Percentiles rank a stretch among this genome's conserved stretches.
Conservation (phyloP, 176 grass and related monocot genomes). For the Carex scoparia region DNA sequence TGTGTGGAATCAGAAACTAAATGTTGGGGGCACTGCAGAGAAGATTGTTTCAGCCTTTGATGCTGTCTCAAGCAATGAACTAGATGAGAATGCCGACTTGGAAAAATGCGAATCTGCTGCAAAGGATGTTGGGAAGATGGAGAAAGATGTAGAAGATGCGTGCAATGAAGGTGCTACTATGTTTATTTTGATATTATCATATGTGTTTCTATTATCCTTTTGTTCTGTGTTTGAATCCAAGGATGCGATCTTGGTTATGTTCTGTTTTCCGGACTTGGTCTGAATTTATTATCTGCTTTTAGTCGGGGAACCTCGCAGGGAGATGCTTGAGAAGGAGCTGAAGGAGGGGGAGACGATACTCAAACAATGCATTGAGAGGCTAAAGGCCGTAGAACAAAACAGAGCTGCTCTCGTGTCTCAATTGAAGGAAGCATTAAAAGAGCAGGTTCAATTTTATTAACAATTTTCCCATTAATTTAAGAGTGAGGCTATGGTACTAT, state of each 20-base stretch:
- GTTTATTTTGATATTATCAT: slow-evolving; percentile 11
- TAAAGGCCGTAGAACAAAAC: slow-evolving; percentile 74
- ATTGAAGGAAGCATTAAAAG: slow-evolving; percentile 73
- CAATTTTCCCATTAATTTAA: neutral
- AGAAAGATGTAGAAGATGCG: slow-evolving; percentile 65
- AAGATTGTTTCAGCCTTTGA: slow-evolving; percentile 81
- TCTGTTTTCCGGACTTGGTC: slow-evolving; percentile 18
- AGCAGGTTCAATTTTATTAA: slow-evolving; percentile 51
- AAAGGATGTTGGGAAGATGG: slow-evolving; percentile 55
- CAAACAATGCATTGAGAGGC: slow-evolving; percentile 71
- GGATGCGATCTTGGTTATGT: neutral
- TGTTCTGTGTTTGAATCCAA: neutral
- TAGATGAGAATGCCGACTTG: slow-evolving; percentile 57
- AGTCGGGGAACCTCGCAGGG: slow-evolving; percentile 58
- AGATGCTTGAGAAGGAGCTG: slow-evolving; percentile 58
- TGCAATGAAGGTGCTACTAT: slow-evolving; percentile 53
- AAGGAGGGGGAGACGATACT: slow-evolving; percentile 59
- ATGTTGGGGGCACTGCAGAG: slow-evolving; percentile 72
- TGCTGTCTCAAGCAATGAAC: slow-evolving; percentile 51
- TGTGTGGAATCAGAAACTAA: slow-evolving; percentile 64
- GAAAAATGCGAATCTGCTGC: slow-evolving; percentile 72
- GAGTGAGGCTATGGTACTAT: too few species aligned
- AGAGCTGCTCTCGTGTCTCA: slow-evolving; percentile 61
- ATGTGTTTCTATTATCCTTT: neutral
- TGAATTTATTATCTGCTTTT: slow-evolving; percentile 39